A percentile compares a stretch with the other conserved stretches of the same genome.
phyloP scores from a whole-genome alignment of 495 filamentous ascomycete species.

The Lineolata rhizophorae region DNA sequence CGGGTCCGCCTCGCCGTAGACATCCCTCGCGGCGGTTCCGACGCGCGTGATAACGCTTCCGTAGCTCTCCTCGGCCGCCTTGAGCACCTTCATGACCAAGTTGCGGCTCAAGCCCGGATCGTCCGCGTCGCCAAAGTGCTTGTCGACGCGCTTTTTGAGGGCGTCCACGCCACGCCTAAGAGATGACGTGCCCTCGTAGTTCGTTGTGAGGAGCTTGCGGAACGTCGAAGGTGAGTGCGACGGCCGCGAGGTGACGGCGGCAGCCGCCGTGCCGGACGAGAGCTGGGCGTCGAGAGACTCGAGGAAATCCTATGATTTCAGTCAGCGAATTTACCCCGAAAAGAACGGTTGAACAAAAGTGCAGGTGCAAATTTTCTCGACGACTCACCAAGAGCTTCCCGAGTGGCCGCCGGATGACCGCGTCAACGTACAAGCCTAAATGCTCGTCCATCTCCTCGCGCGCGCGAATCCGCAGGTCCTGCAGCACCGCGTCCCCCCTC shows the following conservation, averaged over 20 bases:
- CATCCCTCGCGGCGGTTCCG: conserved; percentile 33
- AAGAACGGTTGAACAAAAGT: neutral
- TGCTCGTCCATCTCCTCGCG: conserved; percentile 67
- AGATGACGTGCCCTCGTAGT: conserved; percentile 65
- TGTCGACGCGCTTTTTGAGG: conserved; percentile 75
- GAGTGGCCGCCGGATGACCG: conserved; percentile 71
- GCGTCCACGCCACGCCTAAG: conserved; percentile 66
- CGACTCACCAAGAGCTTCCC: conserved; percentile 40
- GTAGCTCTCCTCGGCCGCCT: conserved; percentile 62
- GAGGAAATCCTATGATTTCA: conserved; percentile 43
- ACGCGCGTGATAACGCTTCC: conserved; percentile 48
- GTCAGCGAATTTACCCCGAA: neutral
- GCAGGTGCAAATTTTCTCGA: neutral
- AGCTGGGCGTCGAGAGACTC: conserved; percentile 40
- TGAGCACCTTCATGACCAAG: conserved; percentile 56
- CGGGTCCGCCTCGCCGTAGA: too few species aligned
- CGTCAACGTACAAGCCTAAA: conserved; percentile 63
- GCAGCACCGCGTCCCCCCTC: conserved; percentile 47
- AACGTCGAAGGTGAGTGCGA: conserved; percentile 60
- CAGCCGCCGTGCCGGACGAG: conserved; percentile 21
- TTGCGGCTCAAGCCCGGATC: conserved; percentile 42
- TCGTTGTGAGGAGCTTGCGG: conserved; percentile 61
- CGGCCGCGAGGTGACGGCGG: conserved; percentile 41
- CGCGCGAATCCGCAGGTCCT: conserved; percentile 60
- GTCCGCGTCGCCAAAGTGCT: conserved; percentile 82